These are phyloP conservation scores for Pichia inconspicua DNA, from an alignment of 1,139 yeast genomes.

Conservation along the genomic window DNA sequence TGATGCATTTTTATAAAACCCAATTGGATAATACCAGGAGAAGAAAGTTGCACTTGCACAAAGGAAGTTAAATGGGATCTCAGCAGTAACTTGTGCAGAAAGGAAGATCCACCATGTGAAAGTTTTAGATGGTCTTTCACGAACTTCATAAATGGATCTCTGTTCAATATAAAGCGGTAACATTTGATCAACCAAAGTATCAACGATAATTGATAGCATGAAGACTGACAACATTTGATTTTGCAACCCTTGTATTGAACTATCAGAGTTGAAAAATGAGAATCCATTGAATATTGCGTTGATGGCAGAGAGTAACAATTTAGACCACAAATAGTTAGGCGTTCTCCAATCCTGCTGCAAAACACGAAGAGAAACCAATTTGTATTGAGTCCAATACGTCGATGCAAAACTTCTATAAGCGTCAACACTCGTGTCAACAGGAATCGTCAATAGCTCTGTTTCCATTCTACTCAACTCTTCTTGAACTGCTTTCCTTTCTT, in stretches of 20 bases:
- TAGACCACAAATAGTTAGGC: conserved; percentile 63
- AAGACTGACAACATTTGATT: conserved; percentile 63
- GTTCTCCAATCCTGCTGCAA: conserved; percentile 67
- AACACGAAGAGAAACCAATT: conserved; percentile 46
- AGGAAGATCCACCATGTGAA: conserved; percentile 46
- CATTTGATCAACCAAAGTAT: conserved; percentile 63
- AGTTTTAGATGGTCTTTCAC: conserved; percentile 71
- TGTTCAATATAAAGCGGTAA: conserved; percentile 64
- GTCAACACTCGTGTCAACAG: conserved; percentile 26
- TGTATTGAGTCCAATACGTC: conserved; percentile 40
- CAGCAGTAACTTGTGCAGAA: conserved; percentile 59
- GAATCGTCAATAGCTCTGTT: conserved; percentile 16
- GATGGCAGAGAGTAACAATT: conserved; percentile 43
- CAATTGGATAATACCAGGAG: conserved; percentile 79
- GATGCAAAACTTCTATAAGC: conserved; percentile 45
- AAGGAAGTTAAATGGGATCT: conserved; percentile 66
- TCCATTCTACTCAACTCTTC: conserved; percentile 26
- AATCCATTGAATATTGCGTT: conserved; percentile 67
- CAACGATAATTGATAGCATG: conserved; percentile 57
- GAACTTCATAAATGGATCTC: conserved; percentile 77
- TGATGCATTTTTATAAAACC: conserved; percentile 51
- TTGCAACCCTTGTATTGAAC: conserved; percentile 51
- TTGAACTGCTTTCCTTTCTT: conserved; percentile 26
- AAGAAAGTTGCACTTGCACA: conserved; percentile 61
- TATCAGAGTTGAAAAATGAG: conserved; percentile 61